Evolutionary conservation across 192 early-diverging fungal genomes (phyloP).

Genomic region (Coemansia erecta): DNA sequence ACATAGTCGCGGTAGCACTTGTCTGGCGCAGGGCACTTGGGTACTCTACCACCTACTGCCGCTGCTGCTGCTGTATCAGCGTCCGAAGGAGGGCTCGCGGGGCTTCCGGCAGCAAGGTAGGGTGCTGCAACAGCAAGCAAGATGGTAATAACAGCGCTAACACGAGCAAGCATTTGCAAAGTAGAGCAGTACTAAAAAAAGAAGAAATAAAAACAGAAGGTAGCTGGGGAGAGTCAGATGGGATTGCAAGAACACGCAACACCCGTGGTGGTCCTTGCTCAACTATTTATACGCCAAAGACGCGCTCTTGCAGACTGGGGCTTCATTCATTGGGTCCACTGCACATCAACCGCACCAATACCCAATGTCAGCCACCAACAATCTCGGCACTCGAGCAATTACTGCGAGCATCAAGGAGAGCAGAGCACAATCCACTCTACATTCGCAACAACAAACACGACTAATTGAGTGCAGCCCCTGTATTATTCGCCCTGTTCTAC

Average conservation of each 20-base stretch:
- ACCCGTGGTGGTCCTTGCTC: too few relatives aligned
- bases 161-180: neutral
- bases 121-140: neutral
- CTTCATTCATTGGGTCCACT: too few relatives aligned
- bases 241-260: neutral
- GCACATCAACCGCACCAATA: too few relatives aligned
- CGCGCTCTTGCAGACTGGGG: neutral
- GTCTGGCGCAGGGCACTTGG: conserved; percentile 15
- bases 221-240: too few relatives aligned
- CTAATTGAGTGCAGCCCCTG: neutral
- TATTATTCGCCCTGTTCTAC: neutral
- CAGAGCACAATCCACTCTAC: too few relatives aligned
- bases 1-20: conserved; percentile 28
- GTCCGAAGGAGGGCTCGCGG: neutral
- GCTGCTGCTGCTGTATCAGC: neutral
- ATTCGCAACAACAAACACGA: neutral
- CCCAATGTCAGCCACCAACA: too few relatives aligned
- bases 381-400: too few relatives aligned
- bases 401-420: too few relatives aligned
- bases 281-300: neutral
- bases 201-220: too few relatives aligned
- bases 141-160: neutral
- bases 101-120: neutral
- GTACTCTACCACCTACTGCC: neutral
- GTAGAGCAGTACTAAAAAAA: neutral